phyloP scores from a whole-genome alignment of 2,329 filamentous ascomycete species.

The Kalmusia sp. region DNA sequence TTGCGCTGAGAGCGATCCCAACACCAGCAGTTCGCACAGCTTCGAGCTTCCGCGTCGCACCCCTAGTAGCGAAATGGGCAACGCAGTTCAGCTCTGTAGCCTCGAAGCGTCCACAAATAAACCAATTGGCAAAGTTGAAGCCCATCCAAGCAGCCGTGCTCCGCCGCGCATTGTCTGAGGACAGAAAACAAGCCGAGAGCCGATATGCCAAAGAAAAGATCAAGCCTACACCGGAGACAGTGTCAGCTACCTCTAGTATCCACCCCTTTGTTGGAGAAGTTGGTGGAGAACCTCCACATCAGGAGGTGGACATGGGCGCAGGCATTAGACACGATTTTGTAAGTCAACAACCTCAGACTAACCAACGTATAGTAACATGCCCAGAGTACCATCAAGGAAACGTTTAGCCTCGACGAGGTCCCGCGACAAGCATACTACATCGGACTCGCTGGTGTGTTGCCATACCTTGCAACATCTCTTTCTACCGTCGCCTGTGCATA shows the following conservation, averaged over 20 bases:
- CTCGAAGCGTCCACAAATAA: conserved; percentile 41
- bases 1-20: conserved; percentile 47
- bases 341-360: conserved; percentile 11
- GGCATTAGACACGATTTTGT: conserved; percentile 50
- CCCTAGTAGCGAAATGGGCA: conserved; percentile 42
- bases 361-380: conserved; percentile 9
- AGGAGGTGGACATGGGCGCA: conserved; percentile 55
- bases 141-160: conserved; percentile 45
- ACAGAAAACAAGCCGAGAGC: conserved; percentile 64
- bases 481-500: conserved; percentile 83
- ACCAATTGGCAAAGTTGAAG: conserved; percentile 38
- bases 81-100: conserved; percentile 52
- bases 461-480: conserved; percentile 81
- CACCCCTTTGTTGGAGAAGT: conserved; percentile 52
- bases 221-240: conserved; percentile 64
- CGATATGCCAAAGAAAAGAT: conserved; percentile 63
- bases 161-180: conserved; percentile 52
- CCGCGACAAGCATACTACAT: conserved; percentile 58
- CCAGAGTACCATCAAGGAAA: conserved; percentile 57
- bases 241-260: conserved; percentile 64
- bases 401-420: conserved; percentile 55
- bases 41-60: conserved; percentile 27
- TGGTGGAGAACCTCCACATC: conserved; percentile 36
- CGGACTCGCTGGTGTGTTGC: conserved; percentile 59
- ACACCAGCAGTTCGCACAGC: conserved; percentile 38